Conservation (phyloP, 2,329 filamentous ascomycete species). For the Aspergillus pseudotamarii region DNA sequence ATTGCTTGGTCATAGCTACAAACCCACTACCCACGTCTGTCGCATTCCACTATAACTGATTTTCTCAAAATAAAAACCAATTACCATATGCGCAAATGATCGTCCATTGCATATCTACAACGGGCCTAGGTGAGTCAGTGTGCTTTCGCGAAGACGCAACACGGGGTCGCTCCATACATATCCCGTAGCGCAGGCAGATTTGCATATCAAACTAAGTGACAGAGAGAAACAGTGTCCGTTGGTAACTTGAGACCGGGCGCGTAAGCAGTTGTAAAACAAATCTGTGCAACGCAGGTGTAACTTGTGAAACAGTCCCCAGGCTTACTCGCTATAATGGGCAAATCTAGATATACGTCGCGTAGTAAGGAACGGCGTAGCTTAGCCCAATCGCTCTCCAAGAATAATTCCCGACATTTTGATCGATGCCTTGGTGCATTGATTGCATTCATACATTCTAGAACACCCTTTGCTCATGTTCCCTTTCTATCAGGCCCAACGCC, state of each 20-base stretch:
- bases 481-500: background rate
- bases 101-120: background rate
- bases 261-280: background rate
- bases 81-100: background rate
- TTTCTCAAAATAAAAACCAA: background rate
- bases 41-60: background rate
- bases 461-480: background rate
- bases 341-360: too few species aligned
- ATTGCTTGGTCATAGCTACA: fast-evolving
- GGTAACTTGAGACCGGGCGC: background rate
- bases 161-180: background rate
- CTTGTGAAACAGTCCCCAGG: too few species aligned
- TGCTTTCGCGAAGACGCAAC: background rate
- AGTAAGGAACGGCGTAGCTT: background rate
- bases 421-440: background rate
- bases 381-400: background rate
- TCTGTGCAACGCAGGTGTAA: too few species aligned
- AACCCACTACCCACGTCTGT: too few species aligned
- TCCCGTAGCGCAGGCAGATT: background rate
- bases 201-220: background rate
- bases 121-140: background rate
- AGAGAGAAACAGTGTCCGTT: background rate
- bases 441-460: background rate
- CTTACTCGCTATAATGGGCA: too few species aligned
- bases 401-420: too few species aligned